Evolutionary conservation across 192 early-diverging fungal genomes (phyloP).

Genomic region (Backusella tuberculispora): DNA sequence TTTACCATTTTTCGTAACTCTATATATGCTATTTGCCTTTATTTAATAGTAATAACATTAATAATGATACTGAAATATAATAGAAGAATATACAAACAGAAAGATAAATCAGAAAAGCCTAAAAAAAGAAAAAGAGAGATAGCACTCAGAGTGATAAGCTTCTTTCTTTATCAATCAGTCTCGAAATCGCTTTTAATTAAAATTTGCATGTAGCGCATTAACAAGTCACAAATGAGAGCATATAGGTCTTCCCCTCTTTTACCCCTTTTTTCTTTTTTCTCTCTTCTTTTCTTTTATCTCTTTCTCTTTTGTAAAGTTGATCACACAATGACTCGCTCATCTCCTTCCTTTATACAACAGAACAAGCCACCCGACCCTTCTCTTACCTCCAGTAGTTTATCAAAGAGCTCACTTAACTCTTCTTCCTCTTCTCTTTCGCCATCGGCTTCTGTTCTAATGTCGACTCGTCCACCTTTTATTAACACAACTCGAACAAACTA

Average conservation of each 20-base stretch:
- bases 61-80: neutral
- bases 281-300: conserved; percentile 6
- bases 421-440: conserved; percentile 21
- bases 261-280: conserved; percentile 9
- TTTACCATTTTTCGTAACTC: neutral
- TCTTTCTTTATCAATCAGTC: neutral
- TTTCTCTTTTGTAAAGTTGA: neutral
- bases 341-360: conserved; percentile 18
- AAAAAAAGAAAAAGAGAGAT: neutral
- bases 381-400: conserved; percentile 4
- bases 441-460: conserved; percentile 16
- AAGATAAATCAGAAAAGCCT: neutral
- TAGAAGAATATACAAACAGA: neutral
- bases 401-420: conserved; percentile 6
- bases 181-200: neutral
- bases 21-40: neutral
- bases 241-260: conserved; percentile 8
- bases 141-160: neutral
- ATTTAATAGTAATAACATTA: neutral
- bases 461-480: conserved; percentile 17
- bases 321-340: neutral
- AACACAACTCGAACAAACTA: conserved; percentile 5
- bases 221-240: conserved; percentile 8
- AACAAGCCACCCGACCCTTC: neutral
- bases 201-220: neutral